These are phyloP conservation scores for Arthrobotrys conoides DNA, from an alignment of 2,329 filamentous ascomycete species.

Conservation along the genomic window DNA sequence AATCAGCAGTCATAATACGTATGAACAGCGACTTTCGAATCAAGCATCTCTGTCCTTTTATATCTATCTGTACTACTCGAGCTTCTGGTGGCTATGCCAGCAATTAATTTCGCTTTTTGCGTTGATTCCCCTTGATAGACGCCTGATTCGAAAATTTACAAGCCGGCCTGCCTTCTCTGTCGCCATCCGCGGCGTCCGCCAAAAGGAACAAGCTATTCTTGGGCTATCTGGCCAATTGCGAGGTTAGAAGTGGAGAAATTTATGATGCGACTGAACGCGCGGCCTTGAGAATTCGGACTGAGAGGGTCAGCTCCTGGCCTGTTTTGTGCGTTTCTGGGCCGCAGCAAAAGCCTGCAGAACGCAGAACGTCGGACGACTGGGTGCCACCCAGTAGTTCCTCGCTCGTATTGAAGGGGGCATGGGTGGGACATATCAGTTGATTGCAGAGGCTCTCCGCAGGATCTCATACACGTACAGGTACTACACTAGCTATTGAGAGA, in stretches of 20 bases:
- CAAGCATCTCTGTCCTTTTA: neutral
- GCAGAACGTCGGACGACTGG: neutral
- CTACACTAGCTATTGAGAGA: neutral
- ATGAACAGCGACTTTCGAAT: neutral
- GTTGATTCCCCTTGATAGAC: neutral
- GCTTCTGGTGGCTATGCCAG: conserved; percentile 12
- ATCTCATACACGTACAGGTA: no score
- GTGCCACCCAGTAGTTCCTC: neutral
- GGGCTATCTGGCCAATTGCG: neutral
- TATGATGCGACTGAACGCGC: conserved; percentile 43
- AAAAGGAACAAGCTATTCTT: conserved; percentile 24
- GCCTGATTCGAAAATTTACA: neutral
- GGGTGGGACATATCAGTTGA: neutral
- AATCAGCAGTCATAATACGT: neutral
- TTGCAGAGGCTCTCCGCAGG: conserved; percentile 5
- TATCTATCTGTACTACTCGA: no score
- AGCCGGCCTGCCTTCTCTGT: conserved; percentile 3
- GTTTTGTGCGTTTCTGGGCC: conserved; percentile 18
- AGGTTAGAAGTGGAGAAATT: neutral
- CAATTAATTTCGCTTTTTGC: neutral
- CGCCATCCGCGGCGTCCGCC: conserved; percentile 24
- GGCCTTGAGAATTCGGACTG: conserved; percentile 15
- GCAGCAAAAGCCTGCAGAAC: conserved; percentile 3
- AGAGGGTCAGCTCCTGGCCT: conserved; percentile 6
- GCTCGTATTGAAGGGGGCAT: conserved; percentile 2